Evolutionary conservation across 2,329 filamentous ascomycete species (phyloP), one percentile per base, ranked within the genome.

Genomic region (Aspergillus eucalypticola): DNA sequence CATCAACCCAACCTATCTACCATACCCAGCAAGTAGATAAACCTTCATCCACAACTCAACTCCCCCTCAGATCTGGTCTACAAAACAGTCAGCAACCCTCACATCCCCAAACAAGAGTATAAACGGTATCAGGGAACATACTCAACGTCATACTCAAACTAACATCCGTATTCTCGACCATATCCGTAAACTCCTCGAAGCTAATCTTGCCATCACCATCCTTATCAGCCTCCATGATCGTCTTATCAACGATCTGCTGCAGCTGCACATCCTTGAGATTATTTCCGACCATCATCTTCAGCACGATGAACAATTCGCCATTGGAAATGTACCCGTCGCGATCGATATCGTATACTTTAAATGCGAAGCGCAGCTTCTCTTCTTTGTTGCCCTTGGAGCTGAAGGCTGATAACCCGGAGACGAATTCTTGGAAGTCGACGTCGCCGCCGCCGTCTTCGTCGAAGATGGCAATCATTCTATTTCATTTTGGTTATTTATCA

Each of bases 251-350:
- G 76, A 99, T 99, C 86, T 88, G 95, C 82, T 99, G 95, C 76
- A 99, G 81, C 81, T 99, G 95, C 80, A 97, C 92, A 78, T 99
- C 95, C 84, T 99, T 99, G 73, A 99, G 82, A 79, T 99, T 99
- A 82, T 91, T 97, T 61, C 95, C 95, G 54, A 99, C 95, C 95
- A 99, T 99, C 95, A 99, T 99, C 90, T 99, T 99, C 72, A 99
- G 85, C 73, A 99, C 95, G 72, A 99, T 98, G 78, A 98, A 99
- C 54, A 99, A 86, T 83, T 99, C 95, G 71, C 95, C 95, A 78
- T 99, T 99, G 82, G 91, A 96, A 74, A 99, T 99, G 81, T 91
- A 99, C 23, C 95, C 95, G 78, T 99, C 95, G 62, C 95, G 91
- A 79, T 99, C 95, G 73, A 99, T 98, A 77, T 99, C 95, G 83